These are phyloP conservation scores for Fusarium goolgardi DNA, from an alignment of 2,329 filamentous ascomycete genomes.

Conservation along the genomic window DNA sequence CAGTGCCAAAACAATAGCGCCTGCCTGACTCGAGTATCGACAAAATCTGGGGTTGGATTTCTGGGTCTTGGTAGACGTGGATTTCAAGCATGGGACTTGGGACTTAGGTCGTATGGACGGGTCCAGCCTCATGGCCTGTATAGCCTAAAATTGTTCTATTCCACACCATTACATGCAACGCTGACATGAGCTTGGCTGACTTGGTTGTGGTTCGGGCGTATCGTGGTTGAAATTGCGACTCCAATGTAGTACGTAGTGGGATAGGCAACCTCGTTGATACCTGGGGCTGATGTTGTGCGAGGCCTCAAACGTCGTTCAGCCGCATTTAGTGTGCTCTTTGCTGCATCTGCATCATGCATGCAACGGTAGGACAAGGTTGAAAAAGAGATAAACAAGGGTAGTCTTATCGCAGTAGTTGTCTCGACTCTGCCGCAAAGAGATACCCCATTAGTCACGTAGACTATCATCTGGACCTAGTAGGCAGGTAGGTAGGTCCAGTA, in stretches of 20 bases:
- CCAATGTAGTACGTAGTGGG: background rate
- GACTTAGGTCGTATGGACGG: background rate
- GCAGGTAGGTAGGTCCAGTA: background rate
- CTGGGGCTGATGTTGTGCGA: conserved; percentile 9
- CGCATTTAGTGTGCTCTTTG: background rate
- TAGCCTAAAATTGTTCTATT: background rate
- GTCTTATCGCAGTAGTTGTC: background rate
- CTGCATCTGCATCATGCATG: conserved; percentile 13
- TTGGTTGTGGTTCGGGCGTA: background rate
- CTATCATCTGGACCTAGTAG: conserved; percentile 9
- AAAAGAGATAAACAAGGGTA: background rate
- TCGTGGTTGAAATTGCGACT: background rate
- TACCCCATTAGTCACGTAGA: conserved; percentile 11
- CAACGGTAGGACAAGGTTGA: background rate
- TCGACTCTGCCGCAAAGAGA: conserved; percentile 5
- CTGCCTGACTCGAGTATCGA: conserved; percentile 27
- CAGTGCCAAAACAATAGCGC: conserved; percentile 5
- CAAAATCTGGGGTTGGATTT: conserved; percentile 21
- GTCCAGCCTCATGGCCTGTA: conserved; percentile 2
- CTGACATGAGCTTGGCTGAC: conserved; percentile 12
- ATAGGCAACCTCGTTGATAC: background rate
- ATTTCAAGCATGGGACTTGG: background rate
- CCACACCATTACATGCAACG: conserved; percentile 6
- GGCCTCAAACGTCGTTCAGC: conserved; percentile 8
- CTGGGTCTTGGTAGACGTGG: conserved; percentile 6